Evolutionary conservation across 495 filamentous ascomycete species (phyloP), one percentile per base, ranked within the genome.

Genomic region (Podospora bellae-mahoneyi): DNA sequence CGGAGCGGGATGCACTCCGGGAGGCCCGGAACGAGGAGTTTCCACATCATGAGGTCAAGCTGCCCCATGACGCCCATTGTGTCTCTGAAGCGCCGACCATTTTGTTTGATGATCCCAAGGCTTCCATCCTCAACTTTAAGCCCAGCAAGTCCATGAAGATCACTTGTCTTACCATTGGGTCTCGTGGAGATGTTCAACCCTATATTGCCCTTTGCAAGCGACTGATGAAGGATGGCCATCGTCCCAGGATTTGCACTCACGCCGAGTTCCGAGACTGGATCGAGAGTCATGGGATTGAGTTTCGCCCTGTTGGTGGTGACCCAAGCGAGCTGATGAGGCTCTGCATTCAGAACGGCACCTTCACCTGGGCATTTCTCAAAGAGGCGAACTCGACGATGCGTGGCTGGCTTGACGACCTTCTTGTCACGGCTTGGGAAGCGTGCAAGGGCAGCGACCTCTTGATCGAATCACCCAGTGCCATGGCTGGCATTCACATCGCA

Each of bases 401-500:
- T 69, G 91, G 90, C 20, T 99, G 94, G 94, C 88, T 99, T 66
- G 94, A 99, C 72, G 89, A 91, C 30, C 84, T 99, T 9, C 86
- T 97, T 23, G 85, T 82, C 10, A 92, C 93, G n/a, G 89, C 93
- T 0, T 98, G 92, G 90, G 77, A 73, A 62, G 90, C 92, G 19
- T 98, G 94, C 72, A 88, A 97, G 77, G 90, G 88, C 60, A 91
- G 90, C 62, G 94, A 99, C 75, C 81, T 99, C 48, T 83, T 99
- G 18, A 96, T 99, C 62, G 95, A 99, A 71, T 94, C 91, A 57
- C 95, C 95, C n/a, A 93, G 90, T 70, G 93, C 96, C 57, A 99
- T 99, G 95, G 93, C 89, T 10, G 95, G 95, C 32, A 97, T 99
- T 57, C 95, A 99, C 76, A 97, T 99, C 68, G 95, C 95, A n/a